Percentiles rank a stretch among this genome's conserved stretches.
phyloP scores from a whole-genome alignment of 805 yeast species.

The Yarrowia sp. region DNA sequence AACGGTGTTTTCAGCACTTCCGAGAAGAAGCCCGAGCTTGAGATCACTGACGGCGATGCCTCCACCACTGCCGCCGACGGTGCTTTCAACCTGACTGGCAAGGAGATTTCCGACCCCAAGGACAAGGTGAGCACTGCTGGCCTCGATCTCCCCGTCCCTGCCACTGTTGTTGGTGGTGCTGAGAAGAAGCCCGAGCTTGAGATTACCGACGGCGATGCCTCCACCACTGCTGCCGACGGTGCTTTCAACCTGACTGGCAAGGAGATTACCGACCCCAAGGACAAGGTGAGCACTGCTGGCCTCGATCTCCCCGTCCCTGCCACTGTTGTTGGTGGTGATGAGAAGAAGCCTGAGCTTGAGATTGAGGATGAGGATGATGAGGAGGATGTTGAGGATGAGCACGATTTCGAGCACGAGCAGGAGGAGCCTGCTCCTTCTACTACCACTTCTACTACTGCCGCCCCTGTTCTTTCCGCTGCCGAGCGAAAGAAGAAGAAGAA shows the following conservation, averaged over 20 bases:
- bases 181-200: not conserved
- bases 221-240: not conserved
- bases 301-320: not conserved
- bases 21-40: not conserved
- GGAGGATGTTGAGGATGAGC: conserved; percentile 10
- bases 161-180: not conserved
- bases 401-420: conserved; percentile 15
- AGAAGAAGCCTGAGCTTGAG: conserved; percentile 11
- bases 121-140: conserved; percentile 17
- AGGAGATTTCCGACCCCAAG: conserved; percentile 1
- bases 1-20: conserved; percentile 21
- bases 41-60: not conserved
- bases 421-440: not conserved
- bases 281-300: conserved; percentile 15
- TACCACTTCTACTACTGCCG: not conserved
- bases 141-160: not conserved
- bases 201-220: not conserved
- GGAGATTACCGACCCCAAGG: conserved; percentile 5
- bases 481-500: conserved; percentile 23
- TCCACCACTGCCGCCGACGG: not conserved
- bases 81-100: conserved; percentile 4
- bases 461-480: conserved; percentile 18
- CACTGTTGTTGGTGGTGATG: conserved; percentile 9
- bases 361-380: conserved; percentile 22
- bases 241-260: conserved; percentile 4